Evolutionary conservation across 805 yeast genomes (phyloP).

Genomic region (Teunomyces tritomae): DNA sequence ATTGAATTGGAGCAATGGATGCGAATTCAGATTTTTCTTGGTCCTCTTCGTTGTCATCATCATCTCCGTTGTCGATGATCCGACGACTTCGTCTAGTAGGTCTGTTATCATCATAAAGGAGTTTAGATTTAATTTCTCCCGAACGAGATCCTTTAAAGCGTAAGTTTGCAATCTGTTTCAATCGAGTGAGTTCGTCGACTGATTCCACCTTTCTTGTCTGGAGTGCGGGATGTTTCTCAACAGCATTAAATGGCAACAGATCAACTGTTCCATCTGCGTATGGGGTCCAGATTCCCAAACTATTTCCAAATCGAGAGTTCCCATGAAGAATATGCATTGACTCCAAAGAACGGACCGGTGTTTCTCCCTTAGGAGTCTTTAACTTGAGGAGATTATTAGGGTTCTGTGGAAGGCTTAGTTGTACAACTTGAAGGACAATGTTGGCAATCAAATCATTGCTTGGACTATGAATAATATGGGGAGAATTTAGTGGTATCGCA

Average conservation of each 20-base stretch:
- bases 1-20: slow-evolving; percentile 59
- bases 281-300: slow-evolving; percentile 70
- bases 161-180: slow-evolving; percentile 47
- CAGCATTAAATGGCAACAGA: slow-evolving; percentile 55
- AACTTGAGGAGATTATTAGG: slow-evolving; percentile 41
- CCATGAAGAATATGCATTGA: slow-evolving; percentile 60
- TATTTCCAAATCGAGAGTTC: slow-evolving; percentile 55
- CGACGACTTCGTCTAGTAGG: slow-evolving; percentile 16
- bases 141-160: slow-evolving; percentile 58
- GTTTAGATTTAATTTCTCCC: slow-evolving; percentile 33
- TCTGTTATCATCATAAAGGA: slow-evolving; percentile 37
- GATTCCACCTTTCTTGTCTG: slow-evolving; percentile 7
- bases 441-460: slow-evolving; percentile 42
- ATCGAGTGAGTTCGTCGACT: slow-evolving; percentile 13
- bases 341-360: slow-evolving; percentile 44
- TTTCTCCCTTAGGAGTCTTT: slow-evolving; percentile 35
- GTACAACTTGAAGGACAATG: slow-evolving; percentile 60
- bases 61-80: slow-evolving; percentile 14
- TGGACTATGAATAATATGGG: slow-evolving; percentile 59
- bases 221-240: slow-evolving; percentile 41
- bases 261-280: slow-evolving; percentile 71
- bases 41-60: slow-evolving; percentile 17
- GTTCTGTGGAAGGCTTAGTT: slow-evolving; percentile 47
- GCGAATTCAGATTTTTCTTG: slow-evolving; percentile 36
- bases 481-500: slow-evolving; percentile 66